These are phyloP conservation scores for Penicillium olsonii DNA, from an alignment of 2,329 filamentous ascomycete species.

Conservation along the genomic window DNA sequence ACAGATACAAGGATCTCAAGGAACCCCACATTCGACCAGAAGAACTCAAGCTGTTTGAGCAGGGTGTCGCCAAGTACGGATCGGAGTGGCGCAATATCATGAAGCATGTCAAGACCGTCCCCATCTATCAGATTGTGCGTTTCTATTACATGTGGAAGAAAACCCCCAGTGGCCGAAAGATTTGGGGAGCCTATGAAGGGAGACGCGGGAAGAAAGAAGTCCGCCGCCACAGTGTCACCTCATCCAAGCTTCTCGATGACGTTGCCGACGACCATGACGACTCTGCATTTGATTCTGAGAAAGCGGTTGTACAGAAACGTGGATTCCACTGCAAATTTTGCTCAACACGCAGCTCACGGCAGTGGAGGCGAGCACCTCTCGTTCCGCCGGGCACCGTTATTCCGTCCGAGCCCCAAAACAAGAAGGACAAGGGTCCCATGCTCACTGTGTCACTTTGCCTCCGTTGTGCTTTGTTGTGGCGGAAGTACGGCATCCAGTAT, in stretches of 20 bases:
- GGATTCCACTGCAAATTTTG: constrained; percentile 95
- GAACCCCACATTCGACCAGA: constrained; percentile 77
- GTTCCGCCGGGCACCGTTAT: constrained; percentile 71
- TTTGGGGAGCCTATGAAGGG: constrained; percentile 87
- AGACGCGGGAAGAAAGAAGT: constrained; percentile 89
- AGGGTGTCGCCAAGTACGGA: constrained; percentile 84
- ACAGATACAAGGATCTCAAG: constrained; percentile 71
- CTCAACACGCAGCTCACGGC: constrained; percentile 72
- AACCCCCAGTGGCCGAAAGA: constrained; percentile 75
- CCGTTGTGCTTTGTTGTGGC: constrained; percentile 89
- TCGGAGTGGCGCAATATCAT: constrained; percentile 84
- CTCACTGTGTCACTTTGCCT: constrained; percentile 82
- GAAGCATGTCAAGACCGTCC: constrained; percentile 76
- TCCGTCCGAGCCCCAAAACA: constrained; percentile 63
- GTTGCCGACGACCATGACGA: constrained; percentile 91
- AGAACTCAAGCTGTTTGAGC: constrained; percentile 88
- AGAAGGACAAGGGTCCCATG: constrained; percentile 72
- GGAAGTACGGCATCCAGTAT: constrained; percentile 93
- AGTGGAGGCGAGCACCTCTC: constrained; percentile 88
- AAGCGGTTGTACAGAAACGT: constrained; percentile 76
- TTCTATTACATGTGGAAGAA: constrained; percentile 99
- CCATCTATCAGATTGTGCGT: constrained; percentile 77
- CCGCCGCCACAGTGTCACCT: constrained; percentile 62
- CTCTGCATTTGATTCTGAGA: constrained; percentile 90
- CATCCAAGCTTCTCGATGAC: constrained; percentile 78